Conservation (phyloP, 2,329 filamentous ascomycete genomes). For the Eurotiales sp. region DNA sequence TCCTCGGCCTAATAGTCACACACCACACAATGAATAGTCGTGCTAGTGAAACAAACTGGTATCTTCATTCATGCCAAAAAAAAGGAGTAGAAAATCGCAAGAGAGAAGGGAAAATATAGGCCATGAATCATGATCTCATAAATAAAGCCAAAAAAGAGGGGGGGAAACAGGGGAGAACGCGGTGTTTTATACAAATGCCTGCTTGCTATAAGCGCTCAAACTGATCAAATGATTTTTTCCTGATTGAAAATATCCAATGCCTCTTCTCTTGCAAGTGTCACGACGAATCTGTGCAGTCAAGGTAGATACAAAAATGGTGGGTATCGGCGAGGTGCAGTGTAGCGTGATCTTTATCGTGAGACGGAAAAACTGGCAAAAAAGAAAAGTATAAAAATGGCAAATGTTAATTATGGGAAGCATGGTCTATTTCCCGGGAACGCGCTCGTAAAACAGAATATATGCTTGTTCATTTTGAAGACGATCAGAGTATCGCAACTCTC, state of each 20-base stretch:
- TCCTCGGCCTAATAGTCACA: too few relatives aligned
- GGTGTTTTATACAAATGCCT: conserved; percentile 11
- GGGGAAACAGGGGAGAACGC: too few relatives aligned
- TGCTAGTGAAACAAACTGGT: too few relatives aligned
- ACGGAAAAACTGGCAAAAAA: too few relatives aligned
- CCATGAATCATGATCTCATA: background rate
- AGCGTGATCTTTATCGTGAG: too few relatives aligned
- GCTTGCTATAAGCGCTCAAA: conserved; percentile 8
- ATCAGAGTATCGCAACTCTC: conserved; percentile 45
- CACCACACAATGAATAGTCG: too few relatives aligned
- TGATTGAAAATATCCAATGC: background rate
- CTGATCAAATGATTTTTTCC: too few relatives aligned
- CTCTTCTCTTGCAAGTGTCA: background rate
- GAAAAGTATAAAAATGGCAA: too few relatives aligned
- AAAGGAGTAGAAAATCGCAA: background rate
- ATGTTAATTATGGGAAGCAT: too few relatives aligned
- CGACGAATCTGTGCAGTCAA: background rate
- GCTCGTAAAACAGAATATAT: conserved; percentile 63
- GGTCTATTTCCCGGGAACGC: conserved; percentile 41
- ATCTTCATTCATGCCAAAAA: conserved; percentile 5
- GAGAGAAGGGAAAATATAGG: background rate
- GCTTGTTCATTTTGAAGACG: conserved; percentile 60
- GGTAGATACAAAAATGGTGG: too few relatives aligned
- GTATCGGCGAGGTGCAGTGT: too few relatives aligned
- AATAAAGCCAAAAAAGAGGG: background rate